Base-by-base conservation (phyloP, 257 asterid genomes). In the Capsicum rhomboideum region DNA sequence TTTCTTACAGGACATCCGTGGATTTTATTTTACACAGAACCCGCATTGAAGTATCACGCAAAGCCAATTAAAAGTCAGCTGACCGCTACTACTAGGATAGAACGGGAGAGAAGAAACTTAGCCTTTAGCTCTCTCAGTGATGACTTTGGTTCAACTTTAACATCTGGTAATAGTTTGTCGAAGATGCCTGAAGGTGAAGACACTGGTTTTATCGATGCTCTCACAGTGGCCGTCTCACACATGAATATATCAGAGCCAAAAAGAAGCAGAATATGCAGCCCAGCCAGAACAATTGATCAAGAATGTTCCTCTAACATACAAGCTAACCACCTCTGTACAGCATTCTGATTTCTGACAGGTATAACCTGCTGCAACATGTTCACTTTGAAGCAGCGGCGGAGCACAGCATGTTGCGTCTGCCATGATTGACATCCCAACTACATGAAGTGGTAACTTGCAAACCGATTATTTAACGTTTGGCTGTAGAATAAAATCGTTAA, bases 161-260 rank as follows among this genome's bases (percentile, higher is more conserved):
- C 46, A 28, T 89, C 91, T 49, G 67, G 82, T 82, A 26, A 34
- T 34, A 34, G 83, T 83, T 89, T 87, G 46, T 84, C 71, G 49
- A 88, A 90, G 69, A 34, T 78, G 85, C 86, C 29, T 20, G 92
- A 87, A 80, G 90, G 81, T 26, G 91, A 89, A 63, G 94, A 90
- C 67, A 74, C 85, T 56, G 94, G 89, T 52, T 87, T 94, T 82
- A 90, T 90, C 23, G 98, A 94, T 81, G 88, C 92, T 56, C 89
- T 94, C 54, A 91, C 98, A 0, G 93, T 75, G 74, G 98, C 98
- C 9, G 91, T 94, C 66, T 92, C 98, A 9, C 93, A 85, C 16
- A 93, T 92, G 55, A 88, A 89, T 10, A 94, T 94, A 89, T 94
- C 98, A 0, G 95, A 91, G 90, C 93, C 97, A 23, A 94, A 94